Conservation (phyloP, 2,329 filamentous ascomycete genomes). For the Pyrenophora graminea region DNA sequence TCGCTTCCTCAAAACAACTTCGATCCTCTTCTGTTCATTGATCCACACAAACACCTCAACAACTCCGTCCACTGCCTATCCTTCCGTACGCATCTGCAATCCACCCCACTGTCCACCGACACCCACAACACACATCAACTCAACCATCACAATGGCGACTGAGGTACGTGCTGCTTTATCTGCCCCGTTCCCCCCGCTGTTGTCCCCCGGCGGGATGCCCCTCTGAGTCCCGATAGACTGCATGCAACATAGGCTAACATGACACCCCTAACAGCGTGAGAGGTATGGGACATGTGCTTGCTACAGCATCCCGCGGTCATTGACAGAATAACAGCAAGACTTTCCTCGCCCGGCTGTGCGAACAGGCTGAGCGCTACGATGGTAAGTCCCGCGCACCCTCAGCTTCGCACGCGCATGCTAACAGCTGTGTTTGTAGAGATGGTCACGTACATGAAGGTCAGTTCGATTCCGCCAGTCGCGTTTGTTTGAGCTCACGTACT, state of each 20-base stretch:
- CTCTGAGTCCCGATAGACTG: conserved; percentile 47
- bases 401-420: conserved; percentile 33
- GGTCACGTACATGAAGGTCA: conserved; percentile 97
- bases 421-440: conserved; percentile 66
- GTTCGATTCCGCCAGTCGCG: conserved; percentile 32
- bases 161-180: conserved; percentile 60
- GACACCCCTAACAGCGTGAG: conserved; percentile 49
- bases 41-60: conserved; percentile 31
- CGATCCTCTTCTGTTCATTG: conserved; percentile 27
- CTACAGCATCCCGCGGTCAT: conserved; percentile 20
- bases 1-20: conserved; percentile 39
- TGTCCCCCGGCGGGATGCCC: conserved; percentile 44
- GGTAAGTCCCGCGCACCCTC: conserved; percentile 57
- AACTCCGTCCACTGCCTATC: conserved; percentile 28
- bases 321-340: conserved; percentile 68
- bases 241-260: conserved; percentile 42
- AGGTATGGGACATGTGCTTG: conserved; percentile 47
- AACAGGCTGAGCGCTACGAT: conserved; percentile 99
- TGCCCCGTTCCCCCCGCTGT: conserved; percentile 41
- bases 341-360: conserved; percentile 98
- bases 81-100: conserved; percentile 31
- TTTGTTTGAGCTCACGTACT: conserved; percentile 30
- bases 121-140: conserved; percentile 20
- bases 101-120: conserved; percentile 19
- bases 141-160: conserved; percentile 60